phyloP scores from a whole-genome alignment of 2,329 filamentous ascomycete genomes.

The Fusarium keratoplasticum region DNA sequence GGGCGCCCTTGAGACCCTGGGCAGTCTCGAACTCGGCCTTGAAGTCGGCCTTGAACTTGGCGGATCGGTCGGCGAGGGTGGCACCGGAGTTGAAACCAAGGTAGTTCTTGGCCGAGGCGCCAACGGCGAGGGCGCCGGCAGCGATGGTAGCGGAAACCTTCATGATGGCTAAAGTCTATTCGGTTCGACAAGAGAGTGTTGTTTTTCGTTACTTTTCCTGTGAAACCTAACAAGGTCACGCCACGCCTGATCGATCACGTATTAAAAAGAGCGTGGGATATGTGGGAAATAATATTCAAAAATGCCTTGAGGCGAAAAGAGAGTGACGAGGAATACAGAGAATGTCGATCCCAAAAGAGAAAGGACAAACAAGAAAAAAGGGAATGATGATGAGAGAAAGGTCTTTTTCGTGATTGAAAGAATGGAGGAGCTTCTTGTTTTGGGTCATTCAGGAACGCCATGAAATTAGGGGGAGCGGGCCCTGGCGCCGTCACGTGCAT shows the following conservation, averaged over 20 bases:
- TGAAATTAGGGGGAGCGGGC: slow-evolving; percentile 38
- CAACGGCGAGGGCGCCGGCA: slow-evolving; percentile 54
- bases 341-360: slow-evolving; percentile 36
- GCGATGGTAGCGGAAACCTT: slow-evolving; percentile 53
- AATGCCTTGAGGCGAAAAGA: slow-evolving; percentile 37
- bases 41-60: slow-evolving; percentile 66
- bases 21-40: slow-evolving; percentile 58
- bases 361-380: slow-evolving; percentile 22
- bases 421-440: slow-evolving; percentile 30
- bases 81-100: slow-evolving; percentile 66
- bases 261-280: slow-evolving; percentile 33
- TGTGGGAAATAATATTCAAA: slow-evolving; percentile 26
- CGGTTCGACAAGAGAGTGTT: slow-evolving; percentile 15
- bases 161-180: slow-evolving; percentile 50
- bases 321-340: slow-evolving; percentile 39
- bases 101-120: slow-evolving; percentile 59
- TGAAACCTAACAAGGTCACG: slow-evolving; percentile 33
- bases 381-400: slow-evolving; percentile 21
- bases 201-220: slow-evolving; percentile 16
- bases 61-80: slow-evolving; percentile 58
- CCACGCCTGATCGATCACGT: slow-evolving; percentile 18
- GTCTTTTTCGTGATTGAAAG: slow-evolving; percentile 17
- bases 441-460: slow-evolving; percentile 35
- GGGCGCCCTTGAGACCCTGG: slow-evolving; percentile 52
- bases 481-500: slow-evolving; percentile 37